Evolutionary conservation across 306 rosid species (phyloP).

Genomic region (Hippophae tibetana): DNA sequence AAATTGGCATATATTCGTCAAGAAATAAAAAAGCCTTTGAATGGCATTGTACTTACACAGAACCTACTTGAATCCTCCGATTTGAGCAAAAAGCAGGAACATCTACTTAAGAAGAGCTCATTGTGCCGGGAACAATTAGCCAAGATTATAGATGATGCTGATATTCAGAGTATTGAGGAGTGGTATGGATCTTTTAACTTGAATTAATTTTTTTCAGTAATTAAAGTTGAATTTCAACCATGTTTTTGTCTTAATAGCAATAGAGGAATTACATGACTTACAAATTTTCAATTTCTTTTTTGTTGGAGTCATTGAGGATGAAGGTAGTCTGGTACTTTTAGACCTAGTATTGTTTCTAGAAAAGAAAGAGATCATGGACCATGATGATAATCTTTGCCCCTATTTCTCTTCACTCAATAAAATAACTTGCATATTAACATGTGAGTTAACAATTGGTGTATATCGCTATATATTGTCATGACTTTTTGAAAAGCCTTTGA

Average conservation of each 20-base stretch:
- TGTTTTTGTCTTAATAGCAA: background rate
- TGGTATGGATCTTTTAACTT: conserved; percentile 18
- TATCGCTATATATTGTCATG: background rate
- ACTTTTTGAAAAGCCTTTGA: conserved; percentile 5
- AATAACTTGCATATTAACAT: background rate
- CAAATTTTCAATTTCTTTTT: too few species aligned
- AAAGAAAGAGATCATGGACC: too few species aligned
- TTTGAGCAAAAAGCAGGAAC: conserved; percentile 28
- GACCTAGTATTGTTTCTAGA: too few species aligned
- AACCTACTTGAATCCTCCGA: conserved; percentile 31
- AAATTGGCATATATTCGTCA: conserved; percentile 33
- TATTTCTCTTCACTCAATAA: background rate
- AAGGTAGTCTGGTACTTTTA: too few species aligned
- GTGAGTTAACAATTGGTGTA: background rate
- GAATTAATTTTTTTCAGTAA: too few species aligned
- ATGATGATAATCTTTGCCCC: background rate
- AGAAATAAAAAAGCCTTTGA: conserved; percentile 27
- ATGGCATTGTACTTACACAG: conserved; percentile 29
- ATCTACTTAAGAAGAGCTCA: conserved; percentile 22
- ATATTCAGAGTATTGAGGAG: conserved; percentile 32
- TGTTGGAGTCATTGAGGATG: too few species aligned
- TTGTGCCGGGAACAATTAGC: conserved; percentile 31
- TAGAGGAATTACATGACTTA: too few species aligned
- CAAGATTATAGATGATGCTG: conserved; percentile 31
- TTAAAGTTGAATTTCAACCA: background rate